phyloP scores from a whole-genome alignment of 352 stramenopile species.

The Pythium rishiriense region DNA sequence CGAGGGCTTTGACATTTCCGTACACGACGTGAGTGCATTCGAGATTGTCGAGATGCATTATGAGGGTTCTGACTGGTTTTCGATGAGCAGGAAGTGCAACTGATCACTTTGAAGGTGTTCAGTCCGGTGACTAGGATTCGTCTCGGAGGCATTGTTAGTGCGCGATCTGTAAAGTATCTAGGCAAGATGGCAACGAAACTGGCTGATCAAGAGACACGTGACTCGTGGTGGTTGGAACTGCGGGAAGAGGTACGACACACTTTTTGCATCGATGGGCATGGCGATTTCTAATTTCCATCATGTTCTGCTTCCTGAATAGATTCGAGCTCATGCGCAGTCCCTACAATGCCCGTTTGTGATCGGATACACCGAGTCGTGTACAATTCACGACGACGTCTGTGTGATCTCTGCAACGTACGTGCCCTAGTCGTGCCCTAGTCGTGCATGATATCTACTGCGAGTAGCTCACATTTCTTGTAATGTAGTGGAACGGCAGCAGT shows the following conservation, averaged over 20 bases:
- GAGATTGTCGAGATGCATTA: not conserved
- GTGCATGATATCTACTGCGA: too few relatives aligned
- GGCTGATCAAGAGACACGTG: slow-evolving; percentile 96
- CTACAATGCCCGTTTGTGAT: slow-evolving; percentile 97
- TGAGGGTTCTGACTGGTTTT: not conserved
- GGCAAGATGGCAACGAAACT: slow-evolving; percentile 94
- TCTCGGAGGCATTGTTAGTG: slow-evolving; percentile 83
- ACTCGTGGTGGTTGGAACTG: slow-evolving; percentile 98
- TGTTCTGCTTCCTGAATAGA: slow-evolving; percentile 37
- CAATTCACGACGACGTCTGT: slow-evolving; percentile 96
- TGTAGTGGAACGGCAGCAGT: slow-evolving; percentile 73
- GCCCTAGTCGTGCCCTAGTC: not conserved
- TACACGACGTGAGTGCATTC: slow-evolving; percentile 62
- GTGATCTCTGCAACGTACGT: slow-evolving; percentile 95
- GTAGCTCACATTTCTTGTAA: not conserved
- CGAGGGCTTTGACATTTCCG: slow-evolving; percentile 73
- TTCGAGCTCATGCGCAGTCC: slow-evolving; percentile 94
- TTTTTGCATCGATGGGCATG: not conserved
- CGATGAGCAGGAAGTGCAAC: slow-evolving; percentile 88
- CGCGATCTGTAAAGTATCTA: slow-evolving; percentile 88
- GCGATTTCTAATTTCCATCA: not conserved
- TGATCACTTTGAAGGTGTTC: slow-evolving; percentile 95
- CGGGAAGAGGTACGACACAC: slow-evolving; percentile 88
- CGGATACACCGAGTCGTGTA: slow-evolving; percentile 95
- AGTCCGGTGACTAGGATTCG: slow-evolving; percentile 73